Base-by-base conservation (phyloP, 169 alveolate genomes). In the Eimeria brunetti region DNA sequence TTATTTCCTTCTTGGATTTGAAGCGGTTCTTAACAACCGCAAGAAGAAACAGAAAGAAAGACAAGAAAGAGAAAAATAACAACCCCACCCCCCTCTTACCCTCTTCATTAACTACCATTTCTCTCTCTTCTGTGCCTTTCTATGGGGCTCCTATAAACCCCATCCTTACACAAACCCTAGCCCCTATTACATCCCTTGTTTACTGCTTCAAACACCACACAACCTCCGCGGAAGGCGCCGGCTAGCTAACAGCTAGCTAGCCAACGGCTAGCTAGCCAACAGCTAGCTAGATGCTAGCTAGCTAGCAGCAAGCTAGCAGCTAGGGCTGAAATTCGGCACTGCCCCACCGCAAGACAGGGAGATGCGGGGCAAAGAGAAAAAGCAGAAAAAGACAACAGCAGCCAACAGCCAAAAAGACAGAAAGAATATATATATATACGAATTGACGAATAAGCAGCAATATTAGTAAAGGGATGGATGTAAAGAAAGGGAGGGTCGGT, bases 261-360 rank as follows among this genome's bases (percentile, higher is more conserved):
- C 80, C 46, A 27, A n/a, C n/a, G n/a, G n/a, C n/a, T n/a, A n/a
- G n/a, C n/a, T n/a, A n/a, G n/a, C 80, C 27, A 24, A n/a, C 80
- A 18, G 46, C 46, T n/a, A 69, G 80, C 80, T 2, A 30, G 80
- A 8, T 27, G 46, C 80, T 12, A 69, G 46, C 80, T 30, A 69
- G 80, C 80, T 24, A 36, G 80, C 49, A n/a, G 46, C 80, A 9
- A 69, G 80, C 46, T 69, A 69, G 46, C 80, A 30, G 80, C 80
- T 69, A 69, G 80, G n/a, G 36, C n/a, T 36, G 27, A 58, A 58
- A 14, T 12, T 58, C 67, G 67, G 67, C 67, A 58, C 67, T 58
- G 67, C 44, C 46, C 80, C 8, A 44, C 75, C 67, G 18, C 67
- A 58, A 8, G 67, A 58, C 5, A 58, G 67, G 5, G 67, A 58